Evolutionary conservation across 2,329 filamentous ascomycete species (phyloP).

Genomic region (Sporothrix humicola): DNA sequence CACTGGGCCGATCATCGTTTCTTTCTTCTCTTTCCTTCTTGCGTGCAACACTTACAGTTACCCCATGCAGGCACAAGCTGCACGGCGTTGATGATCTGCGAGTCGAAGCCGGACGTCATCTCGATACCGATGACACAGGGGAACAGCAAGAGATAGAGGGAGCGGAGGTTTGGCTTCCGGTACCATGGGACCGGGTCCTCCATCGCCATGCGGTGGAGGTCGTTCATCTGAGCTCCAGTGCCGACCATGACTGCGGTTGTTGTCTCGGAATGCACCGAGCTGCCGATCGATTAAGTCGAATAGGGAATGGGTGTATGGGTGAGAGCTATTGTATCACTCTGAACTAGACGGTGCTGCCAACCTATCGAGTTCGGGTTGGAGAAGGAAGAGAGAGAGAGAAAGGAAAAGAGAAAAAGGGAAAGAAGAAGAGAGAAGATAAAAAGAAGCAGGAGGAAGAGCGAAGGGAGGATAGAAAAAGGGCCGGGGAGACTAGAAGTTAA

Average conservation of each 20-base stretch:
- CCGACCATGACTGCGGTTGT: conserved; percentile 33
- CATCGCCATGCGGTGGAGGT: conserved; percentile 51
- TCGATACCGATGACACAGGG: conserved; percentile 65
- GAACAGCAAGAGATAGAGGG: conserved; percentile 61
- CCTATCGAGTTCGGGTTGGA: neutral
- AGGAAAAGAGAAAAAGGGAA: neutral
- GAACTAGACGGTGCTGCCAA: neutral
- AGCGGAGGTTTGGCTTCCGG: conserved; percentile 60
- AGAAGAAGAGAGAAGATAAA: neutral
- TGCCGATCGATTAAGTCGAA: neutral
- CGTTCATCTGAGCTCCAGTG: conserved; percentile 34
- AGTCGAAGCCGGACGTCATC: conserved; percentile 64
- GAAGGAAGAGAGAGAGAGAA: neutral
- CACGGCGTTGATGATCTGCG: conserved; percentile 50
- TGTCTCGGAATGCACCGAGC: neutral
- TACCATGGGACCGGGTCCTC: conserved; percentile 56
- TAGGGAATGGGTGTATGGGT: neutral
- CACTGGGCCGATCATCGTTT: neutral
- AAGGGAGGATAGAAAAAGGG: neutral
- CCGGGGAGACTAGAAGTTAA: neutral
- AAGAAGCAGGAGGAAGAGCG: neutral
- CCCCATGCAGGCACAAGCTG: conserved; percentile 48
- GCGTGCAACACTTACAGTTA: conserved; percentile 42
- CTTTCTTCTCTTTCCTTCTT: neutral
- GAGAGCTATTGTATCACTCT: conserved; percentile 2